These are phyloP conservation scores for Daedaleopsis nitida DNA, from an alignment of 768 basidiomycete genomes.

Conservation along the genomic window DNA sequence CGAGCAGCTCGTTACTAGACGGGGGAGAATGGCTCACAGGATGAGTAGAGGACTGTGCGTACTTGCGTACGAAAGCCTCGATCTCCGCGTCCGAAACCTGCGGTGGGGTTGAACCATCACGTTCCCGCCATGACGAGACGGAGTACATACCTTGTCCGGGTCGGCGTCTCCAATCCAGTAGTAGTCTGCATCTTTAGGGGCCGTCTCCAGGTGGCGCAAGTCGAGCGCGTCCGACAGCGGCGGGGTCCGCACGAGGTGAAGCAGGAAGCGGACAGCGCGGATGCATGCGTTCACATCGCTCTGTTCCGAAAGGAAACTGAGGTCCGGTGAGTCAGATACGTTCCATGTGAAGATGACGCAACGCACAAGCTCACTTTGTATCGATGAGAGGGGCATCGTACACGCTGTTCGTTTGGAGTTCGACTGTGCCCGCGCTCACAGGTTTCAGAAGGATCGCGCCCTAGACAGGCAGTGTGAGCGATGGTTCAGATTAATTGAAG, in stretches of 20 bases:
- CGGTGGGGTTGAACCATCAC: not conserved
- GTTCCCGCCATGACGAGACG: not conserved
- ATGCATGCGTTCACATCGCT: slow-evolving; percentile 42
- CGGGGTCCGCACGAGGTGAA: slow-evolving; percentile 38
- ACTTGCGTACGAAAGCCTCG: not conserved
- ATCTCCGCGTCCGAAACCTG: slow-evolving; percentile 1
- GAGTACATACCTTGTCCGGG: slow-evolving; percentile 5
- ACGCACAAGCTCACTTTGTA: slow-evolving; percentile 36
- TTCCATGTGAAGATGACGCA: no score
- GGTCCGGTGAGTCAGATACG: slow-evolving; percentile 8
- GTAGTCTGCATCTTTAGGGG: not conserved
- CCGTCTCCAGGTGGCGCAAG: not conserved
- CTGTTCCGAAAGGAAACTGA: slow-evolving; percentile 41
- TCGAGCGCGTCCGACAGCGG: slow-evolving; percentile 40
- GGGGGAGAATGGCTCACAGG: not conserved
- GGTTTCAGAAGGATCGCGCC: slow-evolving; percentile 32
- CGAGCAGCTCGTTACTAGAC: not conserved
- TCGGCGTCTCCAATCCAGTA: slow-evolving; percentile 14
- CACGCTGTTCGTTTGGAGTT: slow-evolving; percentile 38
- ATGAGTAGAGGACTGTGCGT: not conserved
- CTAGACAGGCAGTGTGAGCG: not conserved
- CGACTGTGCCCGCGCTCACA: slow-evolving; percentile 39
- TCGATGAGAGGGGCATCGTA: slow-evolving; percentile 43
- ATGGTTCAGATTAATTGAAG: not conserved
- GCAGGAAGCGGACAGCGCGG: slow-evolving; percentile 39